These are phyloP conservation scores for Periconia sp. DNA, from an alignment of 2,329 filamentous ascomycete genomes.

Conservation along the genomic window DNA sequence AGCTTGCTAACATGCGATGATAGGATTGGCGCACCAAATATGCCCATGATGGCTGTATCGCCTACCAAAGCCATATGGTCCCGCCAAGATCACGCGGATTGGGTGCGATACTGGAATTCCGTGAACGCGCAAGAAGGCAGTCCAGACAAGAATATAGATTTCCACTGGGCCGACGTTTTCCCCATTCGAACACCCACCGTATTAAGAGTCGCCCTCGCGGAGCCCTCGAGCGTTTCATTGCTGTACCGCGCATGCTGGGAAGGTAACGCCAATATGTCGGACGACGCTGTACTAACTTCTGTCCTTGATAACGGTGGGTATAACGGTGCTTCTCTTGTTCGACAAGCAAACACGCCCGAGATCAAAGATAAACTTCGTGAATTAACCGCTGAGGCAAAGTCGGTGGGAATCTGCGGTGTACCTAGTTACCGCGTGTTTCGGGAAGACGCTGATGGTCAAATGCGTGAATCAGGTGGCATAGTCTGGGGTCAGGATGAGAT, in stretches of 20 bases:
- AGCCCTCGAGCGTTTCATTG: conserved; percentile 20
- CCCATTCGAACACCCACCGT: conserved; percentile 39
- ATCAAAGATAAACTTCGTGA: conserved; percentile 28
- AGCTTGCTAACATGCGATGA: not conserved
- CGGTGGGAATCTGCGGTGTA: conserved; percentile 34
- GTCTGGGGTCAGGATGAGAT: conserved; percentile 40
- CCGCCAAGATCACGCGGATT: conserved; percentile 35
- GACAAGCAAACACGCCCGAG: conserved; percentile 23
- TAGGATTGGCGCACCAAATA: conserved; percentile 35
- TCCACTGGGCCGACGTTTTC: conserved; percentile 33
- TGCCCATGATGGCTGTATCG: conserved; percentile 28
- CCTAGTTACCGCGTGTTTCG: conserved; percentile 35
- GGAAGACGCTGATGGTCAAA: conserved; percentile 8
- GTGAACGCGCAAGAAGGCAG: conserved; percentile 29
- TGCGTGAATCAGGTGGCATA: conserved; percentile 23
- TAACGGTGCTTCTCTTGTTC: conserved; percentile 26
- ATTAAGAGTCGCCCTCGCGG: conserved; percentile 30
- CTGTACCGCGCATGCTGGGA: conserved; percentile 40
- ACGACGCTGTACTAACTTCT: conserved; percentile 23
- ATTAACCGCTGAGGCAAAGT: conserved; percentile 35
- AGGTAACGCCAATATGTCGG: conserved; percentile 28
- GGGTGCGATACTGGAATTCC: conserved; percentile 36
- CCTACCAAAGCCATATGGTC: conserved; percentile 28
- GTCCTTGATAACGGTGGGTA: conserved; percentile 31
- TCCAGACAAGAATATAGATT: conserved; percentile 26